Evolutionary conservation across 345 rosid species (phyloP), one percentile per base, ranked within the genome.

Genomic region (Pelargonium nanum): DNA sequence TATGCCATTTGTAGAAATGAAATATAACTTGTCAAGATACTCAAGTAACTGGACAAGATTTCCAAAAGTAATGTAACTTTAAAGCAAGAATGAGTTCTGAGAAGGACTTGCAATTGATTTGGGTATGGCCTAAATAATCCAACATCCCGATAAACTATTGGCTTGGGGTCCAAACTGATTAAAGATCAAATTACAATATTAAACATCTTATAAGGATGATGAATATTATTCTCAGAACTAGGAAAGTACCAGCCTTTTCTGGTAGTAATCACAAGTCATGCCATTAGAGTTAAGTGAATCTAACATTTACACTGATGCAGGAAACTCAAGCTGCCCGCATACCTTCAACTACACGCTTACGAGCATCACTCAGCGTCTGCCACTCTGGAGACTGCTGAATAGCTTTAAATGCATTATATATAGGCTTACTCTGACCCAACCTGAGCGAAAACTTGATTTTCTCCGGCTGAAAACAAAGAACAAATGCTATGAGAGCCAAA

Each of bases 351-450:
- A 84, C 70, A 54, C 95, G 85, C 60, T 78, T 87, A 53, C 76
- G 74, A 72, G 96, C 93, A 70, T 80, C 87, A 55, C 77, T 87
- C 22, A 82, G 79, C 1, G 75, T 62, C 22, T 72, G 58, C 89
- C 89, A 86, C 6, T 83, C 84, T 17, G 91, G 71, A 68, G 89
- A 85, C 26, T 85, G 88, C 60, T 65, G 82, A 61, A 86, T 81
- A 63, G 86, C 85, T 69, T 76, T 80, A 72, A 86, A 85, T 2
- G 97, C 91, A 75, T 76, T 79, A 72, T 83, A 81, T 30, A 89
- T 74, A 28, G 97, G 89, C 62, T 80, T 83, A 67, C 94, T 89
- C 71, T 89, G 97, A 34, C 88, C 94, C 28, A 89, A 62, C 57
- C 85, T 81, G 10, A 86, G 89, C 76, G 68, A 70, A 53, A 89